phyloP scores from a whole-genome alignment of 352 stramenopile species.

The Heterotrichella gracilis region DNA sequence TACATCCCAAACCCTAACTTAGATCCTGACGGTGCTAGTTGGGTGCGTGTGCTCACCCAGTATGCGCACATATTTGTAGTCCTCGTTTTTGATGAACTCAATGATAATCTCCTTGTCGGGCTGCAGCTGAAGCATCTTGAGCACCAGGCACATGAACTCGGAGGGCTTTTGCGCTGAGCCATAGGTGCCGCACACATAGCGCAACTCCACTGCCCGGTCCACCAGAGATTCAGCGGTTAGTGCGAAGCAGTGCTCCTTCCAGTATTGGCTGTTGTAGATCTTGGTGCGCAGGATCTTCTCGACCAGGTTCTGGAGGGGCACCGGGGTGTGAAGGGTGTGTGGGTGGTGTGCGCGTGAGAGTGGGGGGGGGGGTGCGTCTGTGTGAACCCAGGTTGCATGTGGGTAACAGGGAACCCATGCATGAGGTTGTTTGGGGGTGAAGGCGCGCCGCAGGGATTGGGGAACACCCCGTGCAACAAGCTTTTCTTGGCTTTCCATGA shows the following conservation, averaged over 20 bases:
- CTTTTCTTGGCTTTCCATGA: too few species aligned
- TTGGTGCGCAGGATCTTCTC: conserved; percentile 90
- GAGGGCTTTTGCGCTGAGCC: conserved; percentile 67
- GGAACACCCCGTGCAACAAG: too few species aligned
- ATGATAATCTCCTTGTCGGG: conserved; percentile 66
- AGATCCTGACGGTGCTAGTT: too few species aligned
- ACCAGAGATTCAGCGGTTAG: conserved; percentile 57
- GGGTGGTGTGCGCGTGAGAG: too few species aligned
- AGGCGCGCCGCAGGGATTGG: too few species aligned
- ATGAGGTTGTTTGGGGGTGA: too few species aligned
- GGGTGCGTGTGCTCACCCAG: too few species aligned
- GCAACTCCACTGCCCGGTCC: conserved; percentile 66
- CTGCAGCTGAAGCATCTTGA: conserved; percentile 91
- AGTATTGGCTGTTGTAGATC: conserved; percentile 68
- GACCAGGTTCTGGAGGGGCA: conserved; percentile 82
- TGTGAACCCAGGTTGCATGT: too few species aligned
- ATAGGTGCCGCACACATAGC: conserved; percentile 56
- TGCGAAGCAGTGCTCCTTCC: conserved; percentile 46
- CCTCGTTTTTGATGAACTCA: conserved; percentile 72
- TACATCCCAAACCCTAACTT: too few species aligned
- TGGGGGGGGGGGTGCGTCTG: too few species aligned
- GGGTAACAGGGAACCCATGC: too few species aligned
- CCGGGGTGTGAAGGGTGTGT: too few species aligned
- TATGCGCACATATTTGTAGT: conserved; percentile 86
- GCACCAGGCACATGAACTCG: conserved; percentile 73